These are phyloP conservation scores for Penicillium capsulatum DNA, from an alignment of 2,329 filamentous ascomycete species.

Conservation along the genomic window DNA sequence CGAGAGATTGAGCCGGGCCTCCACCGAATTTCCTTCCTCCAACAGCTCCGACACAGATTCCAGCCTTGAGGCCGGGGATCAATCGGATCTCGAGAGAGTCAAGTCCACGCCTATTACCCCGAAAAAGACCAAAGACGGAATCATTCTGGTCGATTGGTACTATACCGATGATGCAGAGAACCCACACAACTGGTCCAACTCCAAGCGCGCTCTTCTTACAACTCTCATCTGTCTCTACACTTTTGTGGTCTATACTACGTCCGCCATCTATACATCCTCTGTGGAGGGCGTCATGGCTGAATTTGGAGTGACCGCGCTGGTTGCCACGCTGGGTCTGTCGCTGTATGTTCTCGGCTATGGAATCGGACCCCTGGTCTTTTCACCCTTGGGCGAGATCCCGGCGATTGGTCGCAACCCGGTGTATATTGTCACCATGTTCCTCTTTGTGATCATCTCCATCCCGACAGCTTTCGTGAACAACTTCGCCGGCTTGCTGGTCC, in stretches of 20 bases:
- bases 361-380: conserved; percentile 61
- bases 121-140: conserved; percentile 33
- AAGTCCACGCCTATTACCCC: conserved; percentile 32
- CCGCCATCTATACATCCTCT: conserved; percentile 31
- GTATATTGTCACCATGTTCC: conserved; percentile 63
- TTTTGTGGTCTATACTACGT: conserved; percentile 37
- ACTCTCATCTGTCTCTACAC: conserved; percentile 33
- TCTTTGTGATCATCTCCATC: conserved; percentile 65
- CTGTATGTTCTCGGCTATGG: conserved; percentile 46
- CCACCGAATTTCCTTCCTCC: conserved; percentile 10
- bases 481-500: conserved; percentile 60
- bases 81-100: conserved; percentile 23
- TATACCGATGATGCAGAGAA: conserved; percentile 25
- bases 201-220: conserved; percentile 25
- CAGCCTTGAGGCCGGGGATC: conserved; percentile 29
- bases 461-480: conserved; percentile 61
- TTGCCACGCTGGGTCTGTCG: conserved; percentile 31
- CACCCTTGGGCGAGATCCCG: conserved; percentile 64
- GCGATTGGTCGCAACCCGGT: conserved; percentile 63
- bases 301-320: conserved; percentile 27
- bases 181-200: conserved; percentile 33
- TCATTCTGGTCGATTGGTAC: conserved; percentile 37
- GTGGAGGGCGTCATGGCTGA: conserved; percentile 22
- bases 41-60: no score
- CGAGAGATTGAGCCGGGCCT: no score